phyloP scores from a whole-genome alignment of 2,329 filamentous ascomycete genomes.

The Fonsecaea nubica region DNA sequence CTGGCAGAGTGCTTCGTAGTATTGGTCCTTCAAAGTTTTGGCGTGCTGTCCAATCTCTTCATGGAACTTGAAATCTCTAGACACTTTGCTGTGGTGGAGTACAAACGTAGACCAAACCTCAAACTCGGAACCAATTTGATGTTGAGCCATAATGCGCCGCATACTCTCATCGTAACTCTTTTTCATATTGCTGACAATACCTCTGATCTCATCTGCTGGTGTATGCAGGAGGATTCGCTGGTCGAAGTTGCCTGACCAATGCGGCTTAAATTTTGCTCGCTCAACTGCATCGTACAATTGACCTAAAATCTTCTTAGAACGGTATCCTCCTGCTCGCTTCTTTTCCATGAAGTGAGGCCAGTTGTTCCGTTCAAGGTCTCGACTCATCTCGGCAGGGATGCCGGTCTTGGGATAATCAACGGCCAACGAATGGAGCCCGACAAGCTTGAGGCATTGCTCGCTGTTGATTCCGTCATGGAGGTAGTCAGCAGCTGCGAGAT shows the following conservation, averaged over 20 bases:
- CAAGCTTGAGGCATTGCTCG: constrained; percentile 74
- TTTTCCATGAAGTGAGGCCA: constrained; percentile 94
- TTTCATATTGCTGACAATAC: constrained; percentile 72
- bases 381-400: constrained; percentile 71
- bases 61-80: constrained; percentile 81
- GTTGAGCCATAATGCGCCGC: constrained; percentile 80
- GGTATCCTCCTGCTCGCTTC: constrained; percentile 62
- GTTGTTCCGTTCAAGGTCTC: constrained; percentile 62
- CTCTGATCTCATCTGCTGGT: constrained; percentile 60
- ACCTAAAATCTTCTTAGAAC: constrained; percentile 75
- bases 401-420: constrained; percentile 97
- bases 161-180: constrained; percentile 76
- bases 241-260: constrained; percentile 78
- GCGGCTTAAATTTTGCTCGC: constrained; percentile 71
- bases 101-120: constrained; percentile 91
- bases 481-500: constrained; percentile 77
- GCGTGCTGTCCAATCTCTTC: constrained; percentile 79
- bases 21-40: constrained; percentile 69
- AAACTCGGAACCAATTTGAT: constrained; percentile 84
- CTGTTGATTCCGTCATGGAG: constrained; percentile 69
- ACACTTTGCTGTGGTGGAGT: constrained; percentile 73
- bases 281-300: constrained; percentile 80
- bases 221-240: constrained; percentile 71
- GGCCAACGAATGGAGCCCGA: constrained; percentile 82
- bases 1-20: constrained; percentile 69